Base-by-base conservation (phyloP, 2,329 filamentous ascomycete species). In the Bipolaris oryzae region DNA sequence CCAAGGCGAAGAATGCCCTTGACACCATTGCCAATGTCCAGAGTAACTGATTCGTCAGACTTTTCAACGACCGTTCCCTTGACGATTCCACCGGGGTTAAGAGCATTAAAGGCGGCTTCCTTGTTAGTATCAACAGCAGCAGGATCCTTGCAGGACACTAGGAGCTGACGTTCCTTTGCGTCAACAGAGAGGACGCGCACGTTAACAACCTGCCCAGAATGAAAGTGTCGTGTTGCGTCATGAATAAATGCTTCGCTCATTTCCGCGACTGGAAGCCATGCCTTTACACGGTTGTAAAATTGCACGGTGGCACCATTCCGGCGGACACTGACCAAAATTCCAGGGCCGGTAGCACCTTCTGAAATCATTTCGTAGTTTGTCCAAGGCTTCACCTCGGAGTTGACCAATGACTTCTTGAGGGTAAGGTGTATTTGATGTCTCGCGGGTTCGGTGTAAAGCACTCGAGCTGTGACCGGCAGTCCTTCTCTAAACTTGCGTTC, bases 231-330 rank as follows among this genome's bases (percentile, higher is more conserved):
- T 43, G 85, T 86, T 4, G 95, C 92, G 70, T 97, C 90, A 64
- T 89, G 86, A 69, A 99, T 97, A 72, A 89, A 97, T 10, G 93
- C 92, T 74, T 99, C 95, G 74, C 95, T 98, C 95, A 99, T 99
- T 77, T 99, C 94, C 1, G 91, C 91, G 0, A 96, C 88, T 2
- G 95, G 95, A 52, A 99, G 82, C 79, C 96, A 99, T 7, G 90
- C 96, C 63, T 87, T 86, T 18, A 99, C 82, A 7, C 82, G 79
- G 16, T 92, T 92, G 70, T 96, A 99, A 77, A 98, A 99, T 72
- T 96, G 92, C 50, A 99, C 89, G 16, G 94, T 86, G 10, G 95
- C 95, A 57, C 95, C 95, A 50, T 87, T 86, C 3, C 85, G 78
- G 54, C 92, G 82, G 10, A 99, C 81, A 62, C 90, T 96, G 64